Evolutionary conservation across 257 asterid genomes (phyloP).

Genomic region (Marsdenia floribunda): DNA sequence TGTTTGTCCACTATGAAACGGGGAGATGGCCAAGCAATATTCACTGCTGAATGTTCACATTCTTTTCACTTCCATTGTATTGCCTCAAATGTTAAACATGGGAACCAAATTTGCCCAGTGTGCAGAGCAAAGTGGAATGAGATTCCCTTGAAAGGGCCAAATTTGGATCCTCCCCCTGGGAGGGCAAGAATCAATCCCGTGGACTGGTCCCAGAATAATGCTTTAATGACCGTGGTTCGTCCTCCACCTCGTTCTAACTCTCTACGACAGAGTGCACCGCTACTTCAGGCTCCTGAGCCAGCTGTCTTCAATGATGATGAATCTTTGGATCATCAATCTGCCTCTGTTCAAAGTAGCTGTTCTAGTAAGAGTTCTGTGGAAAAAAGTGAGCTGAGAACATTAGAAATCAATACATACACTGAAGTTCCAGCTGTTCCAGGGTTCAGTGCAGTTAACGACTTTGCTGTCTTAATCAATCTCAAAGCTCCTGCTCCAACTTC

Average conservation of each 20-base stretch:
- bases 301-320: conserved; percentile 82
- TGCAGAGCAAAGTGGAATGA: conserved; percentile 94
- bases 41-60: conserved; percentile 95
- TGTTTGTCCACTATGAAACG: conserved; percentile 81
- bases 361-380: conserved; percentile 22
- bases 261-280: conserved; percentile 34
- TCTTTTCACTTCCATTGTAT: conserved; percentile 96
- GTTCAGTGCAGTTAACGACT: conserved; percentile 36
- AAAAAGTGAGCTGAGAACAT: conserved; percentile 33
- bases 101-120: conserved; percentile 86
- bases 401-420: conserved; percentile 54
- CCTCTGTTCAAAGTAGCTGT: conserved; percentile 24
- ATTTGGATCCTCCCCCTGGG: conserved; percentile 39
- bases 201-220: conserved; percentile 53
- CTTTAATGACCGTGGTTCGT: conserved; percentile 54
- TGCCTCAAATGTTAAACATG: conserved; percentile 89
- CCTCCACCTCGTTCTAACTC: conserved; percentile 70
- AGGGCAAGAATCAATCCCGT: conserved; percentile 51
- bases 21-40: conserved; percentile 93
- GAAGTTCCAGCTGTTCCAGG: conserved; percentile 62
- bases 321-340: conserved; percentile 48
- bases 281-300: conserved; percentile 66
- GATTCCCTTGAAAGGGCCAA: conserved; percentile 70
- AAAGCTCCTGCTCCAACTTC: conserved; percentile 79
- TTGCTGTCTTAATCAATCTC: conserved; percentile 65